Evolutionary conservation across 23 red algal genomes (phyloP), one percentile per base, ranked within the genome.

Genomic region (Gracilaria gracilis): DNA sequence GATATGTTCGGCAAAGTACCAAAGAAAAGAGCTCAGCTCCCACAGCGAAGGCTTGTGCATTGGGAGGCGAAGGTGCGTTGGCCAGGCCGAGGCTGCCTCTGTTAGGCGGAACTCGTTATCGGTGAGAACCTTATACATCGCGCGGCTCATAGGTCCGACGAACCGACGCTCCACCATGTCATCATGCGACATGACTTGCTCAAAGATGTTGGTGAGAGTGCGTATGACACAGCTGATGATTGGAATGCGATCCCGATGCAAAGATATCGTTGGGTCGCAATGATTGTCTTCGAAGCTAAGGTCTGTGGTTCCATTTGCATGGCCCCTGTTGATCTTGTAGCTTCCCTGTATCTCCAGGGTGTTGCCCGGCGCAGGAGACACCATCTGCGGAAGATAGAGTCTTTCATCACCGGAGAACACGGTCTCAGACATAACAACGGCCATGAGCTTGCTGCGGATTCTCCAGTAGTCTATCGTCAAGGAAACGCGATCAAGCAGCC

Each of bases 101-200:
- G 69, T 49, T 11, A 75, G 40, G 25, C 65, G 33, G 47, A 75
- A 88, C 27, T 39, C 42, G 16, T 37, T 33, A 31, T 88, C 84
- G 20, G 48, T 35, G 31, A 72, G 50, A 29, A 66, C 84, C 57
- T 64, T 75, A 46, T 24, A 64, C 36, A 88, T 75, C 11, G 58
- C 84, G 27, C 72, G 49, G 35, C 72, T 88, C 84, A 88, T 88
- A 23, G 67, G 69, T n/a, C 28, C 51, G 16, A 88, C 74, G n/a
- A 75, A 88, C 13, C 72, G 65, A 46, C 72, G 65, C 33, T 58
- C 57, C 14, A 88, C 9, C 1, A 75, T 5, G 59, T 88, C 69
- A 34, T 59, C 72, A 14, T 88, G 44, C 15, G 38, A 88, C n/a
- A 88, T 55, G n/a, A 46, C 53, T 55, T 88, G 28, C 44, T 61